Conservation (phyloP, 176 grass and related monocot species). For the Areca catechu region DNA sequence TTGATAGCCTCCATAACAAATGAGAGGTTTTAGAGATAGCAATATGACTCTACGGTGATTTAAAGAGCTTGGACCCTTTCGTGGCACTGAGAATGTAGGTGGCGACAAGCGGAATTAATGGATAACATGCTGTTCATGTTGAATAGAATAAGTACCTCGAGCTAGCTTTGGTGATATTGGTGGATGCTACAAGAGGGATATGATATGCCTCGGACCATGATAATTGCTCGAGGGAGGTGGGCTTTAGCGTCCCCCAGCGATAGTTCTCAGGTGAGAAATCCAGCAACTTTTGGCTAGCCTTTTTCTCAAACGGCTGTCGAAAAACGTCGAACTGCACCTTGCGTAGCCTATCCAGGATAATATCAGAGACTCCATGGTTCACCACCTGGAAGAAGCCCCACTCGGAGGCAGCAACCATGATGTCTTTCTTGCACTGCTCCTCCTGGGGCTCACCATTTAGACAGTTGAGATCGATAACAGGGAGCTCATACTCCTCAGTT, state of each 20-base stretch:
- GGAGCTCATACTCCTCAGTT: slow-evolving; percentile 14
- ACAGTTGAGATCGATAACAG: slow-evolving; percentile 32
- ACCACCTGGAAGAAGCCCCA: slow-evolving; percentile 86
- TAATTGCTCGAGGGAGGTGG: slow-evolving; percentile 40
- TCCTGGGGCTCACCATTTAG: neutral
- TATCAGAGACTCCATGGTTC: slow-evolving; percentile 44
- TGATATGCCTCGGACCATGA: slow-evolving; percentile 95
- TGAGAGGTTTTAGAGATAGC: too few species aligned
- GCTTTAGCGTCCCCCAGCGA: slow-evolving; percentile 60
- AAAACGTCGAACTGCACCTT: slow-evolving; percentile 35
- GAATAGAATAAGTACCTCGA: slow-evolving; percentile 13
- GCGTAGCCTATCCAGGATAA: slow-evolving; percentile 26
- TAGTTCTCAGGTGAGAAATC: slow-evolving; percentile 56
- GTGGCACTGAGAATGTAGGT: too few species aligned
- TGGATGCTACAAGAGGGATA: slow-evolving; percentile 26
- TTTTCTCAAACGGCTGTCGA: slow-evolving; percentile 37
- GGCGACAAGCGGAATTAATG: too few species aligned
- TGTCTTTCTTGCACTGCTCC: slow-evolving; percentile 34
- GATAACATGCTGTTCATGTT: too few species aligned
- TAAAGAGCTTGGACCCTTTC: too few species aligned
- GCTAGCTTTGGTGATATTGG: neutral
- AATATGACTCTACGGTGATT: too few species aligned
- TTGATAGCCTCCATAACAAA: too few species aligned
- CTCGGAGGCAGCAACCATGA: slow-evolving; percentile 42
- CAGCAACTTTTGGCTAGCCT: slow-evolving; percentile 28